Conservation (phyloP, 495 filamentous ascomycete genomes). For the Neurospora terricola region DNA sequence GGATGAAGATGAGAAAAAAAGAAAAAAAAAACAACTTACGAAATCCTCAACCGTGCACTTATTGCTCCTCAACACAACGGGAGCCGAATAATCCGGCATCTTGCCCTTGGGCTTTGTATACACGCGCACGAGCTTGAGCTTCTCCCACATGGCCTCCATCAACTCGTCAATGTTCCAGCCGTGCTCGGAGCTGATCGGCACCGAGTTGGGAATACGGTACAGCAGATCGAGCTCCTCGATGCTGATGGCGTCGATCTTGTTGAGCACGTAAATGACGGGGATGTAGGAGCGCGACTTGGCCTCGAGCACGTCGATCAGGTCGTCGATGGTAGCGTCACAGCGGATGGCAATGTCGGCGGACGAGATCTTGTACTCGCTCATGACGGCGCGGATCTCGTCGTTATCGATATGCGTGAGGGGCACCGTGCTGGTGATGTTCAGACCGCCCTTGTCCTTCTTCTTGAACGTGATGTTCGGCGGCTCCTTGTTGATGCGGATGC, state of each 20-base stretch:
- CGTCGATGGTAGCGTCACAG: constrained; percentile 77
- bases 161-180: constrained; percentile 98
- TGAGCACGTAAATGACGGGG: constrained; percentile 94
- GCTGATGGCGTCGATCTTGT: constrained; percentile 97
- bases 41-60: constrained; percentile 94
- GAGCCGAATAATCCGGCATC: constrained; percentile 82
- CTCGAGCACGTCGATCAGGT: constrained; percentile 92
- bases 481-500: constrained; percentile 93
- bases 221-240: constrained; percentile 95
- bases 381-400: constrained; percentile 95
- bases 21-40: constrained; percentile 50
- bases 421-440: constrained; percentile 87
- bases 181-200: constrained; percentile 93
- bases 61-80: constrained; percentile 75
- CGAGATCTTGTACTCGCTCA: constrained; percentile 92
- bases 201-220: constrained; percentile 93
- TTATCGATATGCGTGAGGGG: constrained; percentile 86
- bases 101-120: constrained; percentile 98
- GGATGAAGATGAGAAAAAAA: neutral
- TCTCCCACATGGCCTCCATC: constrained; percentile 97
- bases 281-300: constrained; percentile 94
- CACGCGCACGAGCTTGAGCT: constrained; percentile 78
- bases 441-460: constrained; percentile 98
- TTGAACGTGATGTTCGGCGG: constrained; percentile 96
- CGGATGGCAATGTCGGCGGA: constrained; percentile 97